These are phyloP conservation scores for Achaetomiella virescens DNA, from an alignment of 495 filamentous ascomycete genomes.

Conservation along the genomic window DNA sequence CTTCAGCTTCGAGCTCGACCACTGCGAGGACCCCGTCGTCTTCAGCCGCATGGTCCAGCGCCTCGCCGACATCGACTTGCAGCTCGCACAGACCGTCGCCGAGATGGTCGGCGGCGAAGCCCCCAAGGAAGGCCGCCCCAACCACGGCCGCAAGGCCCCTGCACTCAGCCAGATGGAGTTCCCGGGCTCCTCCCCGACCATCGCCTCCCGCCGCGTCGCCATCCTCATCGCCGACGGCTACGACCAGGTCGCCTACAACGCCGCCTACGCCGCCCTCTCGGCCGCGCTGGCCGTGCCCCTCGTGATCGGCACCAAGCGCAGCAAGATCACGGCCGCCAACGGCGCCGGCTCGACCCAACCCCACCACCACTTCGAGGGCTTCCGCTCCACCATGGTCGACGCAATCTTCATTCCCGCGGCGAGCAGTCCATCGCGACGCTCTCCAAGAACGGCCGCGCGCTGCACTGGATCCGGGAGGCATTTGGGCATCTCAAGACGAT, in stretches of 20 bases:
- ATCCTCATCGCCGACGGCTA: conserved; percentile 80
- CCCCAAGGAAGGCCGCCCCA: conserved; percentile 47
- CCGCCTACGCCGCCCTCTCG: conserved; percentile 55
- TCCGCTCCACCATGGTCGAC: conserved; percentile 83
- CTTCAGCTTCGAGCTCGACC: conserved; percentile 77
- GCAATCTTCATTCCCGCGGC: conserved; percentile 72
- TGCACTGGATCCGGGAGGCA: conserved; percentile 79
- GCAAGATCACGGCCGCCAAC: conserved; percentile 53
- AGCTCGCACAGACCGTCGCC: conserved; percentile 65
- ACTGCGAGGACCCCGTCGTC: conserved; percentile 80
- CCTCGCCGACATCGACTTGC: conserved; percentile 63
- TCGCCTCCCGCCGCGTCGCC: conserved; percentile 65
- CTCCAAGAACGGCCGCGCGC: conserved; percentile 64
- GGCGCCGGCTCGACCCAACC: conserved; percentile 55
- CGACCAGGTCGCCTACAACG: conserved; percentile 57
- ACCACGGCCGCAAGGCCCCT: conserved; percentile 62
- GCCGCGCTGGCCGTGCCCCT: conserved; percentile 61
- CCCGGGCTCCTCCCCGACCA: conserved; percentile 54
- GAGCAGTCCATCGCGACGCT: conserved; percentile 53
- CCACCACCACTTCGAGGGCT: conserved; percentile 75
- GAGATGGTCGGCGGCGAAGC: conserved; percentile 55
- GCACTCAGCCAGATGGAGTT: conserved; percentile 66
- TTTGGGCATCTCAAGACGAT: conserved; percentile 78
- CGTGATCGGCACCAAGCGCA: conserved; percentile 60
- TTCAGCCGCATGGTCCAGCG: conserved; percentile 68